These are phyloP conservation scores for Rhodotorula glutinis DNA, from an alignment of 1,284 basidiomycete genomes.

Conservation along the genomic window DNA sequence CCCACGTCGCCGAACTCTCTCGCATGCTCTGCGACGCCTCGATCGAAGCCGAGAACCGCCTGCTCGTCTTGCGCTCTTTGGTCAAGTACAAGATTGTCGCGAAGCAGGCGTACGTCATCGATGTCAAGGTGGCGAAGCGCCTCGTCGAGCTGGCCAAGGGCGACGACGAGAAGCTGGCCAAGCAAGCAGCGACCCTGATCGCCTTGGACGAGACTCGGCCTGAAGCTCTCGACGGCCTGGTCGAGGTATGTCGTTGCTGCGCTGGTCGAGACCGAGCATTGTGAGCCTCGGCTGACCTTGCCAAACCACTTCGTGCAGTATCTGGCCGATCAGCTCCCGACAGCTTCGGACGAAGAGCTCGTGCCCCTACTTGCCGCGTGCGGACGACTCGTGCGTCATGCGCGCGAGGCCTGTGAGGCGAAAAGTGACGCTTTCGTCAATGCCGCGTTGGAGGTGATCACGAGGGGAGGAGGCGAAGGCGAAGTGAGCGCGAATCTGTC, in stretches of 20 bases:
- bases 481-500: conserved; percentile 45
- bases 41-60: conserved; percentile 54
- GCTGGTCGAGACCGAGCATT: conserved; percentile 4
- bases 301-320: conserved; percentile 51
- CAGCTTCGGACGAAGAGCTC: conserved; percentile 57
- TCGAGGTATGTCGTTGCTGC: conserved; percentile 58
- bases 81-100: conserved; percentile 62
- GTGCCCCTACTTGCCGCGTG: conserved; percentile 69
- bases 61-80: conserved; percentile 70
- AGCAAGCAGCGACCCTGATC: conserved; percentile 79
- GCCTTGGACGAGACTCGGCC: conserved; percentile 53
- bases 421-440: conserved; percentile 68
- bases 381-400: conserved; percentile 64
- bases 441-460: conserved; percentile 68
- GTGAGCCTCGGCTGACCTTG: not conserved
- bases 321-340: conserved; percentile 59
- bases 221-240: conserved; percentile 57
- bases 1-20: conserved; percentile 69
- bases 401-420: conserved; percentile 70
- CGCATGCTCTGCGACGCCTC: conserved; percentile 56
- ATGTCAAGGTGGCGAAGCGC: conserved; percentile 64
- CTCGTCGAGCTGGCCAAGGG: conserved; percentile 62
- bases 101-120: conserved; percentile 59
- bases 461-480: conserved; percentile 58
- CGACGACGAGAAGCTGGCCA: conserved; percentile 56